phyloP scores from a whole-genome alignment of 164 flowering plant genomes.

The Macadamia tetraphylla region DNA sequence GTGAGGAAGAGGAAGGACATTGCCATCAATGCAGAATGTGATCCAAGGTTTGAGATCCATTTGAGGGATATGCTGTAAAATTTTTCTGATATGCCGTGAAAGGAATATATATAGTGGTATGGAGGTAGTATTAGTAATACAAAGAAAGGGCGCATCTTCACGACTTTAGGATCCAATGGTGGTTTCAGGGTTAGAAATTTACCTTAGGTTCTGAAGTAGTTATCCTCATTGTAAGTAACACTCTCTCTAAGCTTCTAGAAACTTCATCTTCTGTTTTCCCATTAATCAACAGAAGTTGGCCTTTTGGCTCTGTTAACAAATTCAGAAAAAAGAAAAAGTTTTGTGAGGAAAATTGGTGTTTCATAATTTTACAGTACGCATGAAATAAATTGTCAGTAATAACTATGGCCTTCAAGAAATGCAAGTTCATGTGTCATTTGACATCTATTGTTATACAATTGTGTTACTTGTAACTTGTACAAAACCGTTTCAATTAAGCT shows the following conservation, averaged over 20 bases:
- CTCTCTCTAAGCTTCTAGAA: constrained; percentile 79
- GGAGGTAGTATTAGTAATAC: too few relatives aligned
- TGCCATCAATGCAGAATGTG: too few relatives aligned
- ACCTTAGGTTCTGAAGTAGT: constrained; percentile 94
- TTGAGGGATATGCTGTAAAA: background rate
- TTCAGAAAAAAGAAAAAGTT: constrained; percentile 5
- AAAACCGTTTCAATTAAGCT: too few relatives aligned
- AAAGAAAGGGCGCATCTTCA: background rate
- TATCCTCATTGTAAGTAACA: constrained; percentile 86
- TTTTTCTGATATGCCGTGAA: too few relatives aligned
- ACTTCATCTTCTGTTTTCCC: constrained; percentile 96
- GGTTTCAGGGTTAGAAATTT: constrained; percentile 7
- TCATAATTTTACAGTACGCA: background rate
- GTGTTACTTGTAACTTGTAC: too few relatives aligned
- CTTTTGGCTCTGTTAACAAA: constrained; percentile 78
- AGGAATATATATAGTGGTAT: background rate
- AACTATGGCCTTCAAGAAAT: too few relatives aligned
- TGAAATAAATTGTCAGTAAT: background rate
- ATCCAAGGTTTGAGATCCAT: background rate
- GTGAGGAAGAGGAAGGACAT: too few relatives aligned
- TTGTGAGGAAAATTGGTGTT: background rate
- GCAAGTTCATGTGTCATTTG: too few relatives aligned
- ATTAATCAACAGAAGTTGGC: constrained; percentile 86
- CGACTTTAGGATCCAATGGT: background rate
- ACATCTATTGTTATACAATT: too few relatives aligned